These are phyloP conservation scores for Apophysomyces ossiformis DNA, from an alignment of 371 early-diverging fungal species.

Conservation along the genomic window DNA sequence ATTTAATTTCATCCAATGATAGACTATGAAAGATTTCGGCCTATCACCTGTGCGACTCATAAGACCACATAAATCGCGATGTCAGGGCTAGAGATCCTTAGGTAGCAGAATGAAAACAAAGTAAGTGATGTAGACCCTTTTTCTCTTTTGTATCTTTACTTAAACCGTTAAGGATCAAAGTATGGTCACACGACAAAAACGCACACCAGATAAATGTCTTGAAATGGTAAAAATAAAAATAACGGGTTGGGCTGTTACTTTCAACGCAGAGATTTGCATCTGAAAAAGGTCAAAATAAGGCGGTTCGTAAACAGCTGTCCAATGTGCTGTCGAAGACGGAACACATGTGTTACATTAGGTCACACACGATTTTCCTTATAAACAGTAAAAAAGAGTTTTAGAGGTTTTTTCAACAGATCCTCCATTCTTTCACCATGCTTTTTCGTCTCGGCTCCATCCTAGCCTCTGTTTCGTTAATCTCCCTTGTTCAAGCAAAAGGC, in stretches of 20 bases:
- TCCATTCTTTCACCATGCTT: constrained; percentile 18
- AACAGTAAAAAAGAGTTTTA: not conserved
- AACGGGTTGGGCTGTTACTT: not conserved
- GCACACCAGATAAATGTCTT: constrained; percentile 2
- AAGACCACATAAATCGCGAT: not conserved
- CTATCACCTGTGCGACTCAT: not conserved
- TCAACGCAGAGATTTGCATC: not conserved
- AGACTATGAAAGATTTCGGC: not conserved
- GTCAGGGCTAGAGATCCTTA: not conserved
- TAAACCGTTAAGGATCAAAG: not conserved
- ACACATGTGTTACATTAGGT: constrained; percentile 2
- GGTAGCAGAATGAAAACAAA: not conserved
- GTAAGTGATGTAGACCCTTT: not conserved
- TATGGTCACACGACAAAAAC: not conserved
- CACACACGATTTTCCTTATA: constrained; percentile 4
- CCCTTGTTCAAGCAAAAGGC: constrained; percentile 19
- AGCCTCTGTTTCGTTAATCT: constrained; percentile 14
- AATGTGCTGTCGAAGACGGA: not conserved
- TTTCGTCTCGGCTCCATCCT: constrained; percentile 14
- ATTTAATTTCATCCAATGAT: not conserved
- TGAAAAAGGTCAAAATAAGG: constrained; percentile 3
- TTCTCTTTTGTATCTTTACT: no score
- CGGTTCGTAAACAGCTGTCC: not conserved
- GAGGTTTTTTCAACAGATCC: not conserved
- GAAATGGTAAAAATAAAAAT: constrained; percentile 8